Evolutionary conservation across 2,329 filamentous ascomycete species (phyloP), one percentile per base, ranked within the genome.

Genomic region (Nemania diffusa): DNA sequence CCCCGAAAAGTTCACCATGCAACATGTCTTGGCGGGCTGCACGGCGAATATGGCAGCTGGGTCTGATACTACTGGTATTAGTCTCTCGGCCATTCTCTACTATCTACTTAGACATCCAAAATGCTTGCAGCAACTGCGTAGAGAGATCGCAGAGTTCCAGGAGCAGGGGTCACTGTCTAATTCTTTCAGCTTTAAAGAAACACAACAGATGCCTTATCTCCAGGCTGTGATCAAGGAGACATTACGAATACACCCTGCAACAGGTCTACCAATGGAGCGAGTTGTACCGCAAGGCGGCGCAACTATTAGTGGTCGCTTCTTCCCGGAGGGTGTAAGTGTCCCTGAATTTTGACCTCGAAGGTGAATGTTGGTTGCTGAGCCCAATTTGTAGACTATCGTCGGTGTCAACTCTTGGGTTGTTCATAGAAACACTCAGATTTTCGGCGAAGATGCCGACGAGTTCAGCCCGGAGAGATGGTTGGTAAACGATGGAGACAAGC

Each of bases 151-250:
- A 32, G 66, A 57, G 1, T 75, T 56, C 22, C 57, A 44, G 20
- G 52, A 26, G 32, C 46, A 48, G n/a, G 67, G 62, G 7, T 51
- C 62, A 3, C 51, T 67, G 5, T 65, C 64, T 6, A 57, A 69
- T 1, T 29, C 59, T 3, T 63, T 76, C 27, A 71, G 71, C 0
- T 79, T 76, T 57, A 72, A 71, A 37, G 70, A 77, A 17, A 68
- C 71, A 1, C 74, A 77, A 62, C 65, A 73, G 2, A 72, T 83
- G 62, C 80, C 79, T 0, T 86, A 85, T 65, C 77, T 87, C 1
- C 78, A 84, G 62, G 83, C 84, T 0, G 81, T 84, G 15, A 77
- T 87, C 26, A 81, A 80, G 32, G 84, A 87, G 69, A 77, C 79
- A 0, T 77, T 85, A 71, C 78, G 85, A 4, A 66, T 85, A 1